These are phyloP conservation scores for Trichosporon asahii DNA, from an alignment of 1,284 basidiomycete species.

Conservation along the genomic window DNA sequence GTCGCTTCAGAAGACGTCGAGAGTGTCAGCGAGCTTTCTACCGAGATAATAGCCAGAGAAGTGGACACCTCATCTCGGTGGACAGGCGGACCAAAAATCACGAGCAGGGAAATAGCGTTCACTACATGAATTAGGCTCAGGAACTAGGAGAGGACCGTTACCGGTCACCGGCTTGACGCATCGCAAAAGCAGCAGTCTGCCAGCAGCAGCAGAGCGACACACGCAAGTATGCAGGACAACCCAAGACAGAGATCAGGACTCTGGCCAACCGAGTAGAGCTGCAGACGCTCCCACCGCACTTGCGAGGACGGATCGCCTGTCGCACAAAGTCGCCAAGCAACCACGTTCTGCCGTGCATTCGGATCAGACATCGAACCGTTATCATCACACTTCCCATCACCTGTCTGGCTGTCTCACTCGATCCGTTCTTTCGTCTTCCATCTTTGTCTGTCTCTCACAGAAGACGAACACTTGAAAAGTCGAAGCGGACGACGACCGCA, in stretches of 20 bases:
- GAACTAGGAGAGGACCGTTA: neutral
- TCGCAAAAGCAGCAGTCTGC: neutral
- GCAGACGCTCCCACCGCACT: neutral
- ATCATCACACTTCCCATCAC: neutral
- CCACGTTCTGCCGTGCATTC: neutral
- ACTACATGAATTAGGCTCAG: neutral
- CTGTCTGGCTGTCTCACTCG: neutral
- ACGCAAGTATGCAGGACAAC: neutral
- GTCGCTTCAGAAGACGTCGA: neutral
- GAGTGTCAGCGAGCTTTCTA: too few relatives aligned
- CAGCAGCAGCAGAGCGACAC: neutral
- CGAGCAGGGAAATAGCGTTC: neutral
- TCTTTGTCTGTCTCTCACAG: neutral
- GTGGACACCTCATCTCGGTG: neutral
- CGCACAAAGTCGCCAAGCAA: neutral
- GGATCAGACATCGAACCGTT: neutral
- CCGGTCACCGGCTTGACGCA: neutral
- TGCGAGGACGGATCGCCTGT: neutral
- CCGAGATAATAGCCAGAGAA: neutral
- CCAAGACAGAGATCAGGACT: neutral
- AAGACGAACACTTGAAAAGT: neutral
- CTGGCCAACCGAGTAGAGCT: neutral
- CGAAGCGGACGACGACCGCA: too few relatives aligned
- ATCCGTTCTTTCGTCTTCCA: too few relatives aligned
- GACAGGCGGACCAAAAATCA: neutral